phyloP scores from a whole-genome alignment of 2,329 filamentous ascomycete species.

The Neurospora sp. region DNA sequence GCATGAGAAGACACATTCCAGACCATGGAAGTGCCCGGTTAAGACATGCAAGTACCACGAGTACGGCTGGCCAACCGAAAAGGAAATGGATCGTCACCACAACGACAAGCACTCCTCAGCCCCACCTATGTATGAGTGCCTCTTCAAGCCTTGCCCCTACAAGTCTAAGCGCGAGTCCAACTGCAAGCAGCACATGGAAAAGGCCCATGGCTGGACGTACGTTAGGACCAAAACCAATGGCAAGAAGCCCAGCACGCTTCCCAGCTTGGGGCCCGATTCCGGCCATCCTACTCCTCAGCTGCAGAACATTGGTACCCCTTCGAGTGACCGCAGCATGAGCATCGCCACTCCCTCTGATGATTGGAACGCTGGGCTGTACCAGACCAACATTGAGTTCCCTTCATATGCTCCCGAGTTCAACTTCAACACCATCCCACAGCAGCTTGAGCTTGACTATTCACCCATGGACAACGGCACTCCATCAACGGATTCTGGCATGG shows the following conservation, averaged over 20 bases:
- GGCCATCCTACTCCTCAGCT: constrained; percentile 48
- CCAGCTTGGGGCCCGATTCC: constrained; percentile 30
- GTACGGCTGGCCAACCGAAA: constrained; percentile 92
- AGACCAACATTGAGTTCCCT: constrained; percentile 36
- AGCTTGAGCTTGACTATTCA: constrained; percentile 35
- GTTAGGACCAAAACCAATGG: constrained; percentile 75
- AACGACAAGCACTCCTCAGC: constrained; percentile 88
- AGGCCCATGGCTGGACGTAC: constrained; percentile 65
- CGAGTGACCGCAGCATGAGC: constrained; percentile 43
- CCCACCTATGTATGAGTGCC: constrained; percentile 75
- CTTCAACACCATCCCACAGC: constrained; percentile 33
- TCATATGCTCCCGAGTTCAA: constrained; percentile 36
- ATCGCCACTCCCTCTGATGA: constrained; percentile 51
- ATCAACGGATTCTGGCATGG: constrained; percentile 31
- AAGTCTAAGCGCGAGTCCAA: constrained; percentile 87
- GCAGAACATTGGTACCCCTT: constrained; percentile 53
- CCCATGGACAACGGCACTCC: constrained; percentile 42
- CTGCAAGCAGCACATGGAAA: constrained; percentile 83
- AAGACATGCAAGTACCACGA: constrained; percentile 80
- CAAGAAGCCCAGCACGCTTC: constrained; percentile 43
- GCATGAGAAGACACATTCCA: constrained; percentile 95
- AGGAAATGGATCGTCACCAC: constrained; percentile 90
- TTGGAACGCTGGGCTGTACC: constrained; percentile 23
- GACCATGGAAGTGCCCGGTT: constrained; percentile 87
- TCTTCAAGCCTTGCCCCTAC: constrained; percentile 78